phyloP scores from a whole-genome alignment of 805 yeast species.

The Martiniozyma abietophila region DNA sequence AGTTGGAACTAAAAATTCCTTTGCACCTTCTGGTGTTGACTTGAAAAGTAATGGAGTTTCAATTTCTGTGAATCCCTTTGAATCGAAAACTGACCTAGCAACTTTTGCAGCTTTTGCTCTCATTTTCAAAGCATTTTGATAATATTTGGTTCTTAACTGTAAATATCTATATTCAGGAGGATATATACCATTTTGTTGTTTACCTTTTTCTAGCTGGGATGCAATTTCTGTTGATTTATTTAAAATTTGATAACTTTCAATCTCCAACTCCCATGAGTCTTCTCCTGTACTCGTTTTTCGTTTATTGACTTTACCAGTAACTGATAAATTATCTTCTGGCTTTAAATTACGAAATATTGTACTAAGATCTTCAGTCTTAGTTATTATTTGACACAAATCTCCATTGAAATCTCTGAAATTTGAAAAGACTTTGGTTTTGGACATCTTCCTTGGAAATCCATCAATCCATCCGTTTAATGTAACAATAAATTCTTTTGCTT shows the following conservation, averaged over 20 bases:
- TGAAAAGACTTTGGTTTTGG: slow-evolving; percentile 61
- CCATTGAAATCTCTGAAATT: slow-evolving; percentile 69
- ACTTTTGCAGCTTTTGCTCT: slow-evolving; percentile 47
- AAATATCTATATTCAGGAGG: slow-evolving; percentile 78
- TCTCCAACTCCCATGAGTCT: slow-evolving; percentile 46
- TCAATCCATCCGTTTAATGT: slow-evolving; percentile 80
- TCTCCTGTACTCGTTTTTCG: slow-evolving; percentile 17
- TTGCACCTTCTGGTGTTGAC: slow-evolving; percentile 96
- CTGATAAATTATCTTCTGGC: slow-evolving; percentile 67
- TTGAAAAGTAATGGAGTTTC: slow-evolving; percentile 92
- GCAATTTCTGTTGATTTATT: slow-evolving; percentile 54
- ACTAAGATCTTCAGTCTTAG: slow-evolving; percentile 30
- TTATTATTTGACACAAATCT: slow-evolving; percentile 48
- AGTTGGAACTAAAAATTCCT: slow-evolving; percentile 92
- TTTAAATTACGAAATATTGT: slow-evolving; percentile 36
- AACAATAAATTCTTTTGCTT: no score
- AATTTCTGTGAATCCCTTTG: slow-evolving; percentile 57
- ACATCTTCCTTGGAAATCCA: slow-evolving; percentile 59
- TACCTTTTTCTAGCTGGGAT: slow-evolving; percentile 56
- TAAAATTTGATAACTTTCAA: slow-evolving; percentile 42
- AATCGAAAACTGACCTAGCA: slow-evolving; percentile 30
- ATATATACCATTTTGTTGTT: slow-evolving; percentile 43
- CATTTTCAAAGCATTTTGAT: slow-evolving; percentile 45
- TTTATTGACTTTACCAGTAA: slow-evolving; percentile 42
- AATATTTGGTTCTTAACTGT: slow-evolving; percentile 57